Evolutionary conservation across 169 alveolate genomes (phyloP), one percentile per base, ranked within the genome.

Genomic region (Cryptosporidium meleagridis): DNA sequence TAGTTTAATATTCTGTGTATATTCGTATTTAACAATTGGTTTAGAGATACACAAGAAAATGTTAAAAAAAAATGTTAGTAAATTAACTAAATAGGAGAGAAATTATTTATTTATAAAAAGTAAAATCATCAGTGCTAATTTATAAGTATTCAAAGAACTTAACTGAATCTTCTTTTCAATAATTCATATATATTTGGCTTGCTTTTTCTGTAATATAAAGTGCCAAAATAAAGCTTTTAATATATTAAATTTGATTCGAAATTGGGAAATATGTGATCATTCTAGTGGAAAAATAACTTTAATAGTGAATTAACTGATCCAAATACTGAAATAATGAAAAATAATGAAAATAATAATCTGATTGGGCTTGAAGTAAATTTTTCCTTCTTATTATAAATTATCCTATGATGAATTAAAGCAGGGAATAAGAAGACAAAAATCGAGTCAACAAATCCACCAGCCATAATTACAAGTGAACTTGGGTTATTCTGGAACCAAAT

Each of bases 361-460:
- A 62, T 1, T 37, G 89, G 89, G 59, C 75, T 59, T 23, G 67
- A 62, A 29, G 68, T 23, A 33, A 80, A 80, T 41, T 44, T 62
- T 3, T 80, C 55, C 23, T 44, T 35, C 23, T 59, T 55, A 44
- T 41, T 44, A 23, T 59, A 23, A 44, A 62, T 44, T 2, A 80
- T 6, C 62, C 68, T 80, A 18, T 80, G 41, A 67, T 80, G 89
- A 23, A 80, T 80, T 29, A 80, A 51, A 10, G 89, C 75, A 23
- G 89, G 89, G 39, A 80, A 29, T 39, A 80, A 29, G 35, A 80
- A 80, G 9, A 80, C 89, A 80, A 80, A 80, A 10, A 80, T 44
- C 0, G 89, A 80, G 52, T 80, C 89, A n/a, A 80, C 51, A 41
- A 80, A 65, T 44, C 89, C 89, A 29, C 75, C 89, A 41, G 80